Conservation (phyloP, 129 eudicot species). For the Escallonia herrerae region DNA sequence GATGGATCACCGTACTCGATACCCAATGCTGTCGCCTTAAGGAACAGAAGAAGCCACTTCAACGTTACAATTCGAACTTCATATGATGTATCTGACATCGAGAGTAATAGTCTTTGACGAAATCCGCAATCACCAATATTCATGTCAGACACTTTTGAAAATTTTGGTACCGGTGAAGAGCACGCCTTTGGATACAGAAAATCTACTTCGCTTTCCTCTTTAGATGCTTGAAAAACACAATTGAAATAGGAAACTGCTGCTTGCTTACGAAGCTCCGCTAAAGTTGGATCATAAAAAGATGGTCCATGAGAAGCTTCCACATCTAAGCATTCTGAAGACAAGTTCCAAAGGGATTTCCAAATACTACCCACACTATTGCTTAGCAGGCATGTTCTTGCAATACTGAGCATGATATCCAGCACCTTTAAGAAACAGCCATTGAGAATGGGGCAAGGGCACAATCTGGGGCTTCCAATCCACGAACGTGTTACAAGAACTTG, state of each 20-base stretch:
- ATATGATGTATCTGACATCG: constrained; percentile 69
- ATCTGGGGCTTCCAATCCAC: constrained; percentile 58
- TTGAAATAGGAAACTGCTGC: constrained; percentile 78
- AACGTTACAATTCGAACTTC: constrained; percentile 83
- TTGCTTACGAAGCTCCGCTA: constrained; percentile 76
- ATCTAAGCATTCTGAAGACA: constrained; percentile 64
- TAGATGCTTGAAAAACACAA: constrained; percentile 49
- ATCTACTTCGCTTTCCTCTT: constrained; percentile 48
- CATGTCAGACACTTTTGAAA: constrained; percentile 14
- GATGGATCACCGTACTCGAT: constrained; percentile 13
- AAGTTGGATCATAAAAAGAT: constrained; percentile 64
- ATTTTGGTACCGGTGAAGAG: constrained; percentile 24
- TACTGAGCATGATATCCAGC: constrained; percentile 75
- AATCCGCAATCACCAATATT: constrained; percentile 28
- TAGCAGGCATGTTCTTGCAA: constrained; percentile 50
- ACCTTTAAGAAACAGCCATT: constrained; percentile 53
- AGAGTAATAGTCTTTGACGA: constrained; percentile 41
- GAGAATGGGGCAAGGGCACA: constrained; percentile 58
- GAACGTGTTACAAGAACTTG: constrained; percentile 44
- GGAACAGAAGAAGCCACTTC: constrained; percentile 81
- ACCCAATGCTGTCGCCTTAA: constrained; percentile 32
- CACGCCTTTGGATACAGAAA: constrained; percentile 13
- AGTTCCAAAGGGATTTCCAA: constrained; percentile 55
- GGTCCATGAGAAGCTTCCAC: constrained; percentile 32
- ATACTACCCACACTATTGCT: constrained; percentile 40